Base-by-base conservation (phyloP, 1,284 basidiomycete genomes). In the Sporisorium exsertum region DNA sequence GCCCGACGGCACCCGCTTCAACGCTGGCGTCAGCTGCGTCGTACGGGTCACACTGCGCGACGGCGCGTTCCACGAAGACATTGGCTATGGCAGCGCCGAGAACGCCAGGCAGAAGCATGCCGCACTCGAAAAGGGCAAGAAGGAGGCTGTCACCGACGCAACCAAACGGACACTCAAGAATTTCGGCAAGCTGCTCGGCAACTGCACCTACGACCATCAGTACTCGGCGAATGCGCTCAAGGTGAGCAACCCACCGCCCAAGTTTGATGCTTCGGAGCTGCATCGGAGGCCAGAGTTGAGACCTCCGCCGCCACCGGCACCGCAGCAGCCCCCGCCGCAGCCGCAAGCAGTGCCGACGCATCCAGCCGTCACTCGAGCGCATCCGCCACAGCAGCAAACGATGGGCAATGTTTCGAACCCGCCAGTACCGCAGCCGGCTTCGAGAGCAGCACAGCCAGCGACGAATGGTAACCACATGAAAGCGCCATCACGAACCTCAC, bases 41-140 rank as follows among this genome's bases (percentile, higher is more conserved):
- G 89, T 98, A 29, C 89, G 93, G 10, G 92, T 99, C 43, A 94
- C 94, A 0, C 87, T 99, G 35, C 89, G 91, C 58, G 95, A 97
- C 80, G 97, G 96, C 0, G 90, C 91, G 2, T 94, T 88, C 81
- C 96, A 97, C 81, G 96, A 99, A 82, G 84, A 84, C 52, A 65
- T 84, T 10, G 97, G 96, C 0, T 96, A 93, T 86, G 96, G 97
- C 1, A 88, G 91, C 79, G 84, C 92, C 47, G 95, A 97, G 81
- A 97, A 97, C 79, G 87, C 90, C 22, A 92, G 91, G 84, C 91
- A 91, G 63, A 97, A 96, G 85, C 94, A 90, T 0, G 89, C 89
- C 16, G 95, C 94, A 1, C 84, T 99, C 32, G 95, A 98, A 82
- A 99, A 99, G 90, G 96, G 95, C 64, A 96, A 97, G 88, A 99